Evolutionary conservation across 352 stramenopile genomes (phyloP).

Genomic region (Pythium folliculosum): DNA sequence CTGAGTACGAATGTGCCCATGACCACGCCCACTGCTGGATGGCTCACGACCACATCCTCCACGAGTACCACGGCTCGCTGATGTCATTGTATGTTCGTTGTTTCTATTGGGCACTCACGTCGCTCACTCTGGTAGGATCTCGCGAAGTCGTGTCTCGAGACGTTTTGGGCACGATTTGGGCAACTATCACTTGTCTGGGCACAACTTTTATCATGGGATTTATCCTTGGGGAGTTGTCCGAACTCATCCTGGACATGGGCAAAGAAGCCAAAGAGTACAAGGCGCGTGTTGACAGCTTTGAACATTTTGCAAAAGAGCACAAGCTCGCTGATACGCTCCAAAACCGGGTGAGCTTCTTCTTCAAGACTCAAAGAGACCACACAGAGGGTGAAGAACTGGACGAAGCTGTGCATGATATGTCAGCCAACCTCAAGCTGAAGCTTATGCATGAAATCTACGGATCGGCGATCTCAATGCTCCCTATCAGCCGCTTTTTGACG

Average conservation of each 20-base stretch:
- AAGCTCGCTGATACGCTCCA: slow-evolving; percentile 46
- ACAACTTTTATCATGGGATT: slow-evolving; percentile 79
- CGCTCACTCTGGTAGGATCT: slow-evolving; percentile 58
- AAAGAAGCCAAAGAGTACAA: slow-evolving; percentile 79
- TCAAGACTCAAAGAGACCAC: slow-evolving; percentile 59
- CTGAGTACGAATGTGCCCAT: slow-evolving; percentile 50
- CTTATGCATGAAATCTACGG: slow-evolving; percentile 80
- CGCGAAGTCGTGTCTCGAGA: slow-evolving; percentile 54
- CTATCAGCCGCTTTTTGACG: slow-evolving; percentile 63
- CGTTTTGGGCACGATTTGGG: slow-evolving; percentile 55
- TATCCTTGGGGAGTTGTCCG: slow-evolving; percentile 71
- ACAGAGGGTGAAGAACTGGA: slow-evolving; percentile 51
- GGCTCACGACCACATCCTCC: slow-evolving; percentile 54
- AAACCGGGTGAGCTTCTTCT: slow-evolving; percentile 59
- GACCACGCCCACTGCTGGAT: slow-evolving; percentile 56
- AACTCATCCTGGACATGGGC: slow-evolving; percentile 72
- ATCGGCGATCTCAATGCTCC: slow-evolving; percentile 39
- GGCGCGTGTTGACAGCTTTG: slow-evolving; percentile 68
- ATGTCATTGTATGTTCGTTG: slow-evolving; percentile 56
- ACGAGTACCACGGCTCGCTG: slow-evolving; percentile 56
- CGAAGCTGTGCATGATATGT: slow-evolving; percentile 56
- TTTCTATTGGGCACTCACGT: slow-evolving; percentile 78
- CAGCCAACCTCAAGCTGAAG: slow-evolving; percentile 67
- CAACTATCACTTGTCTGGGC: slow-evolving; percentile 50
- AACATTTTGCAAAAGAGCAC: slow-evolving; percentile 69